Base-by-base conservation (phyloP, 108 stramenopile species). In the Stephanodiscus triporus region DNA sequence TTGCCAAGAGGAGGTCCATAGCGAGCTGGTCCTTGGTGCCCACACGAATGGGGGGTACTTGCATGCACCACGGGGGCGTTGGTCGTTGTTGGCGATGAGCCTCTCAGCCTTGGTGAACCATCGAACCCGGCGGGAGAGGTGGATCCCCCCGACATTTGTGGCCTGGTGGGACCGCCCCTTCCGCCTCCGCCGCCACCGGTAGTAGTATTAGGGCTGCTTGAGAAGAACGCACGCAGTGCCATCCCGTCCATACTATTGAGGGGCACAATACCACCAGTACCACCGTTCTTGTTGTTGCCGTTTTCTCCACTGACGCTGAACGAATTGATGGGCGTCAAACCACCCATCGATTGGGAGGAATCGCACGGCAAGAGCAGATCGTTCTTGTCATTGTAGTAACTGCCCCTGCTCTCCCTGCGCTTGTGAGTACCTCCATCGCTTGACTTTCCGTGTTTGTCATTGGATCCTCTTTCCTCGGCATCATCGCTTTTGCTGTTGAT, bases 271-370 rank as follows among this genome's bases (percentile, higher is more conserved):
- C 53, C 42, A 4, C 34, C 64, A 48, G 24, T 68, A 47, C 13
- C 64, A 48, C 38, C 29, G 11, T 54, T 32, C 42, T 29, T 62
- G 37, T n/a, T 50, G 36, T 62, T 62, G 29, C 36, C 24, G 51
- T 47, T 14, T 16, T 58, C 63, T 19, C 55, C 63, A 7, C 19
- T 48, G 63, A 77, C 67, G 34, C 34, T 51, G 65, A 78, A 78
- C 8, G 78, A 79, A 54, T 79, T 67, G 22, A 79, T 79, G 38
- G 78, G 78, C 11, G 78, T 79, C 30, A 79, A 24, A 2, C 62
- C 43, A 4, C 63, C 78, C 59, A 79, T 30, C 14, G 71, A 72
- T 32, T 61, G 60, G 37, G 77, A 78, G 19, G 36, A 49, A 60
- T 78, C 43, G 16, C 43, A 45, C 43, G 76, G 43, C 70, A 50